phyloP scores from a whole-genome alignment of 257 asterid genomes.

The Leptodermis oblonga region DNA sequence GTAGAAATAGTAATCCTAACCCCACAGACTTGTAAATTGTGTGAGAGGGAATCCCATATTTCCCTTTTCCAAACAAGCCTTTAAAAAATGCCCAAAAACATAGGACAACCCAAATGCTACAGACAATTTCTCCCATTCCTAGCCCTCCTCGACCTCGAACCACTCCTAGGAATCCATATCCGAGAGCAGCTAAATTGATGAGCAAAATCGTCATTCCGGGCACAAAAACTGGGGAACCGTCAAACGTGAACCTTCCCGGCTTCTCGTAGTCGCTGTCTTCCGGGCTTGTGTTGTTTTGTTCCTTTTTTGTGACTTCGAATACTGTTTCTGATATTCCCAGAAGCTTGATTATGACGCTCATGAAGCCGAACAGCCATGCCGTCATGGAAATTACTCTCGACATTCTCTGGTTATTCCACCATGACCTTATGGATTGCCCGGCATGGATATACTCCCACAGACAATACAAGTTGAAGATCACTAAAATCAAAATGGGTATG shows the following conservation, averaged over 20 bases:
- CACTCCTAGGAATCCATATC: slow-evolving; percentile 9
- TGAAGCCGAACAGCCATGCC: slow-evolving; percentile 31
- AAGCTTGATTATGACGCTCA: slow-evolving; percentile 17
- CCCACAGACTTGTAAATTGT: slow-evolving; percentile 29
- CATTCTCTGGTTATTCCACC: slow-evolving; percentile 41
- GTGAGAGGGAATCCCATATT: slow-evolving; percentile 35
- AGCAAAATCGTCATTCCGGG: slow-evolving; percentile 28
- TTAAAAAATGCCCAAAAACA: slow-evolving; percentile 32
- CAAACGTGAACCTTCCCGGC: slow-evolving; percentile 32
- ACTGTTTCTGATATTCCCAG: slow-evolving; percentile 23
- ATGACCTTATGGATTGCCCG: slow-evolving; percentile 23
- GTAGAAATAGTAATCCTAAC: slow-evolving; percentile 21
- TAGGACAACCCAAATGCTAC: slow-evolving; percentile 24
- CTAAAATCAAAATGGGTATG: slow-evolving; percentile 18
- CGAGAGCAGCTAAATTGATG: slow-evolving; percentile 24
- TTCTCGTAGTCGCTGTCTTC: not conserved
- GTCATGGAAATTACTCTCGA: slow-evolving; percentile 20
- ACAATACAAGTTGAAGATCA: slow-evolving; percentile 23
- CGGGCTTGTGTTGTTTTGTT: not conserved
- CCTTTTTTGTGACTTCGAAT: slow-evolving; percentile 36
- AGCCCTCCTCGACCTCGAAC: not conserved
- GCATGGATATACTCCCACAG: slow-evolving; percentile 24
- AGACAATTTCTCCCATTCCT: slow-evolving; percentile 29
- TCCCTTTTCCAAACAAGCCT: slow-evolving; percentile 33
- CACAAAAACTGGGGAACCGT: slow-evolving; percentile 28